Evolutionary conservation across 2,329 filamentous ascomycete genomes (phyloP).

Genomic region (Fusarium sp.): DNA sequence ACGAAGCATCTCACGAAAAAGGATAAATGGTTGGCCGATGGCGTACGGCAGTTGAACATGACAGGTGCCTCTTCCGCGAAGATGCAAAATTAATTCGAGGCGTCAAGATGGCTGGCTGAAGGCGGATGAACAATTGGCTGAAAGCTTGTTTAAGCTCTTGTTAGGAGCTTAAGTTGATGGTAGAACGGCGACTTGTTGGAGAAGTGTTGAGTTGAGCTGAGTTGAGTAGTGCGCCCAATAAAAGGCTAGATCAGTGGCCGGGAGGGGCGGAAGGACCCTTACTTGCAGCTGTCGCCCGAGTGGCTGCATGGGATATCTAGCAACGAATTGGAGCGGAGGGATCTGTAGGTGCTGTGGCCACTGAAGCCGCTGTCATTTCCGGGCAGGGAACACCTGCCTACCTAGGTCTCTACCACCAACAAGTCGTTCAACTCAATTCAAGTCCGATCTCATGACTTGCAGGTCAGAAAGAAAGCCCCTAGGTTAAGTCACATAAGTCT

Average conservation of each 20-base stretch:
- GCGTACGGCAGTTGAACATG: conserved; percentile 29
- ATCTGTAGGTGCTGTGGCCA: background rate
- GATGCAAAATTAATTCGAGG: conserved; percentile 12
- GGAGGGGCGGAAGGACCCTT: conserved; percentile 25
- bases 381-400: background rate
- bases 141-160: conserved; percentile 23
- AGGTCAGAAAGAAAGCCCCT: background rate
- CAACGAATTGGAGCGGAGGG: background rate
- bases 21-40: background rate
- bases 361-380: background rate
- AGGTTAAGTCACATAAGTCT: background rate
- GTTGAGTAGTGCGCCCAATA: conserved; percentile 1
- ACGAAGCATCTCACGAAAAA: background rate
- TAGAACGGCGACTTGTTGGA: background rate
- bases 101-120: conserved; percentile 17
- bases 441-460: background rate
- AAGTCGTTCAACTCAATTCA: background rate
- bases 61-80: conserved; percentile 21
- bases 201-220: background rate
- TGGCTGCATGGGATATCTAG: background rate
- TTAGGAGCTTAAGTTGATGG: conserved; percentile 1
- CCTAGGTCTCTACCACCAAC: background rate
- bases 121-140: background rate
- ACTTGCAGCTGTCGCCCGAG: background rate
- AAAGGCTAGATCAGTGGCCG: background rate